Base-by-base conservation (phyloP, 176 grass and related monocot species). In the Stipa capillata region DNA sequence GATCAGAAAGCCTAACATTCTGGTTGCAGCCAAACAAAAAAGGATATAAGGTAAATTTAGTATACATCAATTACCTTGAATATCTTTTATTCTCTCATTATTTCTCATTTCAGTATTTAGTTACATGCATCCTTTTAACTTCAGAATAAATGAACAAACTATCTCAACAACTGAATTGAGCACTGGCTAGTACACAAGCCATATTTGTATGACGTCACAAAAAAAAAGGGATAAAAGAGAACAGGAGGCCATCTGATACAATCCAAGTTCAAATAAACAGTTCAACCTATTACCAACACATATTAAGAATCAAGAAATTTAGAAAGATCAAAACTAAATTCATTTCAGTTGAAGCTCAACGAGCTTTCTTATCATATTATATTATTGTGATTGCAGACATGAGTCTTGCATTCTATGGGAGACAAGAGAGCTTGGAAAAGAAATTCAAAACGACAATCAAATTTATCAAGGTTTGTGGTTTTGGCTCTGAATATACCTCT, bases 401-500 rank as follows among this genome's bases (percentile, higher is more conserved):
- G 9, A 24, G 78, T 50, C 34, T 73, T 16, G 39, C 47, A 78
- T 53, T 72, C 47, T 65, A 65, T 58, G 44, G 16, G 12, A 74
- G 33, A 77, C 7, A 31, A 69, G 33, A 61, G 23, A 73, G 85
- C 35, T 44, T 20, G 28, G 14, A 13, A 51, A 76, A 31, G 59
- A 53, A 67, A 78, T 55, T 54, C 4, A 63, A 79, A n/a, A 33
- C 61, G 40, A 58, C 1, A 64, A 42, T 78, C 16, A 55, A 71
- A 69, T 64, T 32, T 49, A 48, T 68, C 45, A 81, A 77, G 43
- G 34, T 12, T 43, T 61, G 45, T 33, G 27, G 51, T 39, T 81
- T 78, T 36, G 29, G n/a, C 18, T 71, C 28, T 60, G 18, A 86
- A 83, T 53, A 61, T 78, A 98, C 96, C 96, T 98, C 89, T 79